Evolutionary conservation across 2,329 filamentous ascomycete species (phyloP).

Genomic region (Shiraia sp.): DNA sequence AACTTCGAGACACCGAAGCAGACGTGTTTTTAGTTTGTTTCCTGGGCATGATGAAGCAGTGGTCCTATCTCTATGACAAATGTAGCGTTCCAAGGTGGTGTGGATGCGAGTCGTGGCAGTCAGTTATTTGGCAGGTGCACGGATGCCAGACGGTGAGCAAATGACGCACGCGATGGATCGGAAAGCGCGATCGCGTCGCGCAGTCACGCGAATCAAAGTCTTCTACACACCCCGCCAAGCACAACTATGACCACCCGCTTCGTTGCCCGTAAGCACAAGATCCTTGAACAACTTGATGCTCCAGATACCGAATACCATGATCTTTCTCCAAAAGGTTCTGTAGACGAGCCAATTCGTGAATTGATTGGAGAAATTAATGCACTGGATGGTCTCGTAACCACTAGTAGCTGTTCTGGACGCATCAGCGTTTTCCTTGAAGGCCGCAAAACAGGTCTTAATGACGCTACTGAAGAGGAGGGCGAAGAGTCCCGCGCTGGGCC

Average conservation of each 20-base stretch:
- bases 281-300: slow-evolving; percentile 70
- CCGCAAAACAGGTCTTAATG: slow-evolving; percentile 49
- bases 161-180: slow-evolving; percentile 21
- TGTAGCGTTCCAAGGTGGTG: slow-evolving; percentile 5
- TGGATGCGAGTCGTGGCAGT: slow-evolving; percentile 4
- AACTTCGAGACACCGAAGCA: slow-evolving; percentile 27
- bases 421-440: slow-evolving; percentile 90
- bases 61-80: neutral
- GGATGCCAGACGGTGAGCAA: slow-evolving; percentile 7
- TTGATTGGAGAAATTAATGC: slow-evolving; percentile 80
- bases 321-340: slow-evolving; percentile 83
- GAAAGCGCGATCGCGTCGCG: slow-evolving; percentile 19
- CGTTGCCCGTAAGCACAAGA: slow-evolving; percentile 67
- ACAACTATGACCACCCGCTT: slow-evolving; percentile 40
- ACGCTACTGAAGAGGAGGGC: slow-evolving; percentile 11
- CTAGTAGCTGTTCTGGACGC: slow-evolving; percentile 88
- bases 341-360: slow-evolving; percentile 77
- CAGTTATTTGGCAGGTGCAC: slow-evolving; percentile 10
- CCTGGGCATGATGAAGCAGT: slow-evolving; percentile 31
- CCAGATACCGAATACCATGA: slow-evolving; percentile 77
- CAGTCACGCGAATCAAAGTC: slow-evolving; percentile 19
- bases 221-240: neutral
- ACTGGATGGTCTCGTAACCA: slow-evolving; percentile 78
- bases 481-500: slow-evolving; percentile 58
- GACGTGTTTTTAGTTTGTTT: slow-evolving; percentile 24